Base-by-base conservation (phyloP, 345 rosid species). In the Punica granatum region DNA sequence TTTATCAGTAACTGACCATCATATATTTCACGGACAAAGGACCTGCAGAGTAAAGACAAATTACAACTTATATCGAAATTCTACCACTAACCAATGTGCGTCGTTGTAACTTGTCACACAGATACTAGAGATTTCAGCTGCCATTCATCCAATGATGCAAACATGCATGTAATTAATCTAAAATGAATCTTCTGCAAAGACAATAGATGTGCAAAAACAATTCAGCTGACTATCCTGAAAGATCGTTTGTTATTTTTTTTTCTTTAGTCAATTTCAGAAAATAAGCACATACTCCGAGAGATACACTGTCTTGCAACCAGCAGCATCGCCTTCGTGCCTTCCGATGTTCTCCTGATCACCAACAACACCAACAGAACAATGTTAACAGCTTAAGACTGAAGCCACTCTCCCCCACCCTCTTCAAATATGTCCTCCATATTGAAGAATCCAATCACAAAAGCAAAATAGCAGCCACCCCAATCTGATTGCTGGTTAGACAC, bases 1-100 rank as follows among this genome's bases (percentile, higher is more conserved):
- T 87, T 93, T 26, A 93, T 66, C 44, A 90, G 84, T 72, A 90
- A 74, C 53, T 93, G 97, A 9, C 98, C 98, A 60, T 89, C 91
- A 65, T 86, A 90, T 66, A 86, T 82, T 77, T 89, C 87, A 9
- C 91, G 88, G 3, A 90, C 87, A 81, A 90, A 90, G 31, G 88
- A 81, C 91, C 97, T 90, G 80, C 72, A 28, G 60, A 35, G 68
- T 60, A 60, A 37, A 36, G 43, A 62, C 15, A 62, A 35, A 61
- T 33, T 6, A 6, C 16, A 56, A 11, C 31, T 26, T 56, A 56
- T 56, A 30, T 14, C 15, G 67, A 41, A 12, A 14, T 26, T 12
- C 59, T 53, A 37, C 6, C 8, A 61, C 65, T 15, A 15, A 32
- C 23, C 31, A 63, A 36, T 21, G 18, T 34, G 26, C 30, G 23